Percentiles rank a stretch among this genome's conserved stretches.
Conservation (phyloP, 805 yeast genomes). For the Metschnikowia sp. region DNA sequence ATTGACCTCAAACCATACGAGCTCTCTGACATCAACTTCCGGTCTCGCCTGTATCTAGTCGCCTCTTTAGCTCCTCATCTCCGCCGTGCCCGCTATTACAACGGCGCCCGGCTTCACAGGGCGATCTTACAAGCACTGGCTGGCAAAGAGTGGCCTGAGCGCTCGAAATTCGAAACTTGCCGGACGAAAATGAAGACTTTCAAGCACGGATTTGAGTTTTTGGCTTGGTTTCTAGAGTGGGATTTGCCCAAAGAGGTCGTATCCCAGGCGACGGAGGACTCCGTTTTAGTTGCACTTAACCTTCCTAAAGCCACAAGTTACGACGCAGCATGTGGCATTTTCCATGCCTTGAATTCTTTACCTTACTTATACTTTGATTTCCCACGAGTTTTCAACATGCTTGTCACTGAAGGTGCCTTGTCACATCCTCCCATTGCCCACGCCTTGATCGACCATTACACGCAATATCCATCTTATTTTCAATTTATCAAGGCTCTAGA, state of each 20-base stretch:
- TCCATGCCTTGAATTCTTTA: background rate
- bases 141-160: background rate
- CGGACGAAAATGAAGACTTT: background rate
- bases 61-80: background rate
- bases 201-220: conserved; percentile 1
- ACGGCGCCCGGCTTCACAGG: background rate
- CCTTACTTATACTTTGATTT: background rate
- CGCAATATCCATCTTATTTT: background rate
- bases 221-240: conserved; percentile 1
- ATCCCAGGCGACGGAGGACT: background rate
- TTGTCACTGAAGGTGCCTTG: background rate
- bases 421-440: conserved; percentile 2
- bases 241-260: background rate
- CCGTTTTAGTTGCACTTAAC: background rate
- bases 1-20: background rate
- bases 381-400: background rate
- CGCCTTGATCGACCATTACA: background rate
- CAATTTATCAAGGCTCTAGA: conserved; percentile 4
- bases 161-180: background rate
- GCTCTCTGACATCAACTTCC: background rate
- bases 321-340: background rate
- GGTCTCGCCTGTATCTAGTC: background rate
- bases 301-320: background rate
- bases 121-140: background rate
- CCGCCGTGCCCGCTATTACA: background rate